A percentile compares a stretch with the other conserved stretches of the same genome.
Conservation (phyloP, 148 eudicot species). For the Rhododendron simsii region DNA sequence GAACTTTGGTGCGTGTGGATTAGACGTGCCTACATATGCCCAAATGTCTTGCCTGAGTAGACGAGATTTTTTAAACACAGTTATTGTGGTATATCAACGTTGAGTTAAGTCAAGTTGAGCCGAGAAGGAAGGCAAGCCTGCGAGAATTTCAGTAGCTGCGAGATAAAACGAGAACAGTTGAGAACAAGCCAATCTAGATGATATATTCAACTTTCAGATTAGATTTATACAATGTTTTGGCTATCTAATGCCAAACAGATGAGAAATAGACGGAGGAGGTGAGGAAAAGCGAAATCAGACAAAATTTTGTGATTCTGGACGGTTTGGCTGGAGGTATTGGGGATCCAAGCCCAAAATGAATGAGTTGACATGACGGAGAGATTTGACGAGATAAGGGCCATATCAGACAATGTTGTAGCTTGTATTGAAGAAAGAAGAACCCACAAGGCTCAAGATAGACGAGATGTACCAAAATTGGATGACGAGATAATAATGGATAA, state of each 20-base stretch:
- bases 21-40: background rate
- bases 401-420: background rate
- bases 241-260: background rate
- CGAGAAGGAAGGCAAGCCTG: too few relatives aligned
- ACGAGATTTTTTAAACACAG: too few relatives aligned
- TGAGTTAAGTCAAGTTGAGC: too few relatives aligned
- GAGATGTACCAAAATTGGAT: background rate
- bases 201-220: background rate
- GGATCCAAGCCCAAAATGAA: background rate
- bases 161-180: too few relatives aligned
- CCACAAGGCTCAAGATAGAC: background rate
- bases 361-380: background rate
- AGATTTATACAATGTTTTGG: background rate
- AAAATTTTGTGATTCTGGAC: background rate
- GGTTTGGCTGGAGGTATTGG: background rate
- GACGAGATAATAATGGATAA: too few relatives aligned
- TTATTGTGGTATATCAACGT: too few relatives aligned
- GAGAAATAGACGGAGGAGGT: background rate
- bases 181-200: too few relatives aligned
- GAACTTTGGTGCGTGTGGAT: background rate
- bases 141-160: too few relatives aligned
- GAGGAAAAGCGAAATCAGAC: background rate
- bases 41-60: too few relatives aligned
- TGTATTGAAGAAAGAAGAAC: background rate
- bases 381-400: background rate